Base-by-base conservation (phyloP, 2,329 filamentous ascomycete species). In the Claviceps sp. region DNA sequence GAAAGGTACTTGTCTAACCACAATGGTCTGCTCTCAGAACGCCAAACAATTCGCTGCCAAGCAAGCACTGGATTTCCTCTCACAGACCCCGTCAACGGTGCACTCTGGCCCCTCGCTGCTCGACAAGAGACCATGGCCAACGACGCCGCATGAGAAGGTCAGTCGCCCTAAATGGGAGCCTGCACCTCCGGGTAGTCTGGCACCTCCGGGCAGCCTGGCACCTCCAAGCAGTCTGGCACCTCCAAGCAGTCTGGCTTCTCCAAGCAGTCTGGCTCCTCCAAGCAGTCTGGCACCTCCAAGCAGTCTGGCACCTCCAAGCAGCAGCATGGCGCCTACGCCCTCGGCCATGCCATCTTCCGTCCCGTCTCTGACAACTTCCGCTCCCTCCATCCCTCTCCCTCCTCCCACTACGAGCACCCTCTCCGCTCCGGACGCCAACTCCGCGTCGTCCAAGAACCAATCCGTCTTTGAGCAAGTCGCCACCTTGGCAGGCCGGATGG, bases 11-110 rank as follows among this genome's bases (percentile, higher is more conserved):
- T 18, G 14, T 45, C 43, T 45, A 45, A 45, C 43, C 26, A 9
- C 26, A 13, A 24, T 8, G 26, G 16, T n/a, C 14, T n/a, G 26
- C 11, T n/a, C 16, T 1, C 48, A 70, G 64, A 61, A 72, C 38
- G 76, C 78, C 24, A 79, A 76, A 61, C 67, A 72, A 54, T 77
- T 73, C 55, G 76, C 77, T 0, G 75, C 77, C 22, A 71, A 70
- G 57, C 69, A 67, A 13, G 75, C 75, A 24, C 57, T 72, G 22
- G 61, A 67, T 7, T 76, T 68, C 64, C 64, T 77, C 37, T n/a
- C 46, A 24, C 38, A n/a, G 24, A 18, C 37, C 9, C 26, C 6
- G 18, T 18, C 7, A 44, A 0, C 30, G 16, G 4, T 20, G 6
- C 26, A 44, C 4, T 14, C 41, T 9, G 3, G 14, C 3, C 14